Conservation (phyloP, 805 yeast genomes). For the Cephaloascus fragrans region DNA sequence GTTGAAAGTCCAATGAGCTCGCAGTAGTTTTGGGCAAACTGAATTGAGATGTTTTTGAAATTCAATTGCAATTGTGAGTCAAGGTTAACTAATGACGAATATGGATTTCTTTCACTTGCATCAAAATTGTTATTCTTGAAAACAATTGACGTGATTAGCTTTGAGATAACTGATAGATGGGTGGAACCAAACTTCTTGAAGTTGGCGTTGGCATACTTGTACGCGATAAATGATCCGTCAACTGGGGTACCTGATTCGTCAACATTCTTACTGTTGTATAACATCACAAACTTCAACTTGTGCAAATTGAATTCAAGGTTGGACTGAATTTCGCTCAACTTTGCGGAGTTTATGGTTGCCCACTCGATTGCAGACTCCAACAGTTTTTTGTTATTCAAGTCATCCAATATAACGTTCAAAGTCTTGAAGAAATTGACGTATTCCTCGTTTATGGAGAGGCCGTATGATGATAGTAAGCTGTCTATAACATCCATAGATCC, state of each 20-base stretch:
- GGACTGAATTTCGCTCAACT: conserved; percentile 22
- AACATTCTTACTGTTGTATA: conserved; percentile 10
- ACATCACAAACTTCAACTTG: conserved; percentile 26
- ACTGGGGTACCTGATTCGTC: not conserved
- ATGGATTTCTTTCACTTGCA: conserved; percentile 72
- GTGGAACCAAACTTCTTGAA: conserved; percentile 28
- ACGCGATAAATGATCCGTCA: conserved; percentile 18
- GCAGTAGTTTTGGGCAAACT: conserved; percentile 42
- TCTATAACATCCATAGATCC: conserved; percentile 14
- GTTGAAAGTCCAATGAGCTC: conserved; percentile 35
- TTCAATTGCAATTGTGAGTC: not conserved
- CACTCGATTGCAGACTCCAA: conserved; percentile 39
- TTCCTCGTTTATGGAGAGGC: conserved; percentile 12
- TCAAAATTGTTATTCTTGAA: conserved; percentile 14
- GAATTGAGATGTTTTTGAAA: conserved; percentile 15
- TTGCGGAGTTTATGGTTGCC: conserved; percentile 19
- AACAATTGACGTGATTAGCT: conserved; percentile 28
- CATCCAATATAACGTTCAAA: conserved; percentile 31
- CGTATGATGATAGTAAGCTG: conserved; percentile 15
- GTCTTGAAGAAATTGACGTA: conserved; percentile 25
- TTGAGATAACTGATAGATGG: conserved; percentile 31
- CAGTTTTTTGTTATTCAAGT: conserved; percentile 21
- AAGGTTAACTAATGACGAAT: conserved; percentile 60
- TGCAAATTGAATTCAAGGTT: conserved; percentile 37
- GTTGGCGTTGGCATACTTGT: conserved; percentile 31